A percentile compares a stretch with the other conserved stretches of the same genome.
phyloP scores from a whole-genome alignment of 163 green algal species.

The Scenedesmus sp. region DNA sequence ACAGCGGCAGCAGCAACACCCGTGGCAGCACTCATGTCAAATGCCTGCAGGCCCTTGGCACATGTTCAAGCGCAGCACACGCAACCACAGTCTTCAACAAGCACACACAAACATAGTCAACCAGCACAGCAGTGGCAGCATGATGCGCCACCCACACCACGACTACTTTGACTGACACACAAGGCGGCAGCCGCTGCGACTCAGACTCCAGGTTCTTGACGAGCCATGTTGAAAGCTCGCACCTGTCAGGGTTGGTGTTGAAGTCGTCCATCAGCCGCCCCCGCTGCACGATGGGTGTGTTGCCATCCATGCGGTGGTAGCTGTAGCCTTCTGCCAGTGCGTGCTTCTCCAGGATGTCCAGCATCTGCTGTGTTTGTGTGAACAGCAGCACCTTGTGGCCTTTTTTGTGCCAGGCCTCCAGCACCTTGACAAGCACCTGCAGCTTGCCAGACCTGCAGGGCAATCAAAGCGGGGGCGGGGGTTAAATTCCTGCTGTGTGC shows the following conservation, averaged over 20 bases:
- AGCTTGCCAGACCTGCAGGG: constrained; percentile 72
- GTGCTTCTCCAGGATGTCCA: constrained; percentile 95
- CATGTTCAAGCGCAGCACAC: no score
- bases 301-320: constrained; percentile 96
- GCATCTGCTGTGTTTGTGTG: constrained; percentile 98
- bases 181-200: not conserved
- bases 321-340: constrained; percentile 58
- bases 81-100: no score
- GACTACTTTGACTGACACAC: no score
- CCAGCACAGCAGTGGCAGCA: no score
- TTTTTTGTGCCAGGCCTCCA: constrained; percentile 77
- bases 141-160: no score
- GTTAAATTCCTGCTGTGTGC: no score
- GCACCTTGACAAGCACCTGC: constrained; percentile 71
- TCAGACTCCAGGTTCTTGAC: not conserved
- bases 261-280: constrained; percentile 93
- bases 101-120: no score
- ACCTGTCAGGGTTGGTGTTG: constrained; percentile 83
- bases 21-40: no score
- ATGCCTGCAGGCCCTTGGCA: no score
- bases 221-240: not conserved
- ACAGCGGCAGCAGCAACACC: no score
- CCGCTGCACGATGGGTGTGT: constrained; percentile 80
- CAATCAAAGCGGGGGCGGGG: no score
- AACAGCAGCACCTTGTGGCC: constrained; percentile 85